Percentiles rank a stretch among this genome's conserved stretches.
These are phyloP conservation scores for Talaromyces marneffei DNA, from an alignment of 2,329 filamentous ascomycete species.

Conservation along the genomic window DNA sequence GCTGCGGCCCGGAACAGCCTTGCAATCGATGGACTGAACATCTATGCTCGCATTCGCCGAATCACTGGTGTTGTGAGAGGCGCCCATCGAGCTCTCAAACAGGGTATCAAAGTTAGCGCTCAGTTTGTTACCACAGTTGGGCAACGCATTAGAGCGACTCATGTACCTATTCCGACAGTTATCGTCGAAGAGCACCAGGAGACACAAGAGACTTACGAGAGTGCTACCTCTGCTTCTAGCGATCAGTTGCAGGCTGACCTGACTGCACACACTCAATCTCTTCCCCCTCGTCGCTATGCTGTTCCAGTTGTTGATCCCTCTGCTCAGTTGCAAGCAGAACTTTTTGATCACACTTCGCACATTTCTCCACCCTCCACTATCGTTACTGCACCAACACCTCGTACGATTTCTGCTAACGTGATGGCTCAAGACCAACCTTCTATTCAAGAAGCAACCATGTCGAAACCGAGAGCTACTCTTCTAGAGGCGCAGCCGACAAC, in stretches of 20 bases:
- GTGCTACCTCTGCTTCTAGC: background rate
- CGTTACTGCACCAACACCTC: background rate
- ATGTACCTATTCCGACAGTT: background rate
- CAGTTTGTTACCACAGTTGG: background rate
- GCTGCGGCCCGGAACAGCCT: background rate
- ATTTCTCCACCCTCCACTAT: background rate
- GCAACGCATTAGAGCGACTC: background rate
- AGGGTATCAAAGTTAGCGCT: background rate
- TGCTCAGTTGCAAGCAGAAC: slow-evolving; percentile 12
- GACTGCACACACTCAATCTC: background rate
- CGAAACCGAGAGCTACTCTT: background rate
- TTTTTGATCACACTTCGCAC: background rate
- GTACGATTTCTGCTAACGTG: slow-evolving; percentile 3
- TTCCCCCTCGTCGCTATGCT: background rate
- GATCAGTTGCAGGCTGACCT: slow-evolving; percentile 6
- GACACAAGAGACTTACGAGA: background rate
- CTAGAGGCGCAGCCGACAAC: background rate
- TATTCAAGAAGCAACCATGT: background rate
- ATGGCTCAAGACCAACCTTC: background rate
- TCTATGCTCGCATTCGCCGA: background rate
- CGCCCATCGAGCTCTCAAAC: background rate
- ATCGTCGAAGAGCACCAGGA: background rate
- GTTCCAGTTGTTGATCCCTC: background rate
- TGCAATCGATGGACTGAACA: background rate
- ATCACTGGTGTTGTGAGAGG: slow-evolving; percentile 1